phyloP scores from a whole-genome alignment of 805 yeast genomes.

The Pichia kluyveri region DNA sequence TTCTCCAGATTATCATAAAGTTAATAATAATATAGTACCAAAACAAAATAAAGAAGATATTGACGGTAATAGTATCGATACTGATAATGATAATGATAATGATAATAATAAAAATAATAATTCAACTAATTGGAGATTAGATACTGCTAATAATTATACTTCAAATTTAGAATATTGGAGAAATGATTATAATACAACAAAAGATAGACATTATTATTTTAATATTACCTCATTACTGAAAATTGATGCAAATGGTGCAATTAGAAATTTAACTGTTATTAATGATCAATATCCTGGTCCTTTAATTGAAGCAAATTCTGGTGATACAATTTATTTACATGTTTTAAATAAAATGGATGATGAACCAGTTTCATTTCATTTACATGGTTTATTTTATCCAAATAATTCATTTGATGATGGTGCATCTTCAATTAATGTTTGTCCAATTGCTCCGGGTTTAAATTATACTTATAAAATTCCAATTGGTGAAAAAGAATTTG shows the following conservation, averaged over 20 bases:
- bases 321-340: constrained; percentile 15
- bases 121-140: constrained; percentile 8
- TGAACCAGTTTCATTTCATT: constrained; percentile 16
- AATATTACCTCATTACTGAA: constrained; percentile 4
- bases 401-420: constrained; percentile 18
- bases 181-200: constrained; percentile 3
- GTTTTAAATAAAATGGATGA: constrained; percentile 9
- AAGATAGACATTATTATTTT: constrained; percentile 12
- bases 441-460: constrained; percentile 14
- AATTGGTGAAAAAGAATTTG: constrained; percentile 12
- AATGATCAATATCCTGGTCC: constrained; percentile 19
- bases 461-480: constrained; percentile 14
- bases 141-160: constrained; percentile 10
- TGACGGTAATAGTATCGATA: neutral
- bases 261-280: constrained; percentile 14
- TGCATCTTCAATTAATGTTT: constrained; percentile 14
- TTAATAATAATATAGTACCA: no score
- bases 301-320: constrained; percentile 14
- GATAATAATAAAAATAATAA: neutral
- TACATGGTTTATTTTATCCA: constrained; percentile 16
- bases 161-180: constrained; percentile 9
- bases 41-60: no score
- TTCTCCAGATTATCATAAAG: no score
- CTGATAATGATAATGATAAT: neutral
- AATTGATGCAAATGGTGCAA: constrained; percentile 6